phyloP scores from a whole-genome alignment of 495 filamentous ascomycete species.

The Cenococcum geophilum region DNA sequence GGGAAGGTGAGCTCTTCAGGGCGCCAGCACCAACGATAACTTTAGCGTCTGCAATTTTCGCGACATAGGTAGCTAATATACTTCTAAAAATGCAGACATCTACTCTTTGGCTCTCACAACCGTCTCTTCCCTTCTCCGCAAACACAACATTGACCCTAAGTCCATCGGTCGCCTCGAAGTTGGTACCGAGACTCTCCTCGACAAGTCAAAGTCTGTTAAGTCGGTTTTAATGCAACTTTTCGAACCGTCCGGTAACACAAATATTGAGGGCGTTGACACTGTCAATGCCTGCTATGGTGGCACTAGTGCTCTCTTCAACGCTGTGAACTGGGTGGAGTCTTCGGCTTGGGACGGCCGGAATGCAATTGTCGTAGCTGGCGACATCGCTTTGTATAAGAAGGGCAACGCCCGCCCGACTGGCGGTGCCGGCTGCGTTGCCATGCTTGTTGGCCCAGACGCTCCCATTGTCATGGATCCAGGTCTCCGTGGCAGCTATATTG shows the following conservation, averaged over 20 bases:
- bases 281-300: slow-evolving; percentile 98
- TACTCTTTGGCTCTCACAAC: slow-evolving; percentile 93
- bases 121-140: slow-evolving; percentile 78
- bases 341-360: slow-evolving; percentile 96
- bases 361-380: slow-evolving; percentile 88
- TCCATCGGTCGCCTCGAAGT: slow-evolving; percentile 92
- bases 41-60: neutral
- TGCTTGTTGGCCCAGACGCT: slow-evolving; percentile 90
- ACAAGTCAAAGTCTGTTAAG: slow-evolving; percentile 99
- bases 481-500: slow-evolving; percentile 85
- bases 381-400: slow-evolving; percentile 98
- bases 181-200: slow-evolving; percentile 94
- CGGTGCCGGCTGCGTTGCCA: slow-evolving; percentile 88
- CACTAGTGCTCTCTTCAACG: slow-evolving; percentile 96
- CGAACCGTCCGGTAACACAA: slow-evolving; percentile 73
- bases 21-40: neutral
- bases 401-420: slow-evolving; percentile 92
- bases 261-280: slow-evolving; percentile 93
- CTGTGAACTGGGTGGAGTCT: slow-evolving; percentile 95
- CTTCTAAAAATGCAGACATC: slow-evolving; percentile 60
- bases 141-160: slow-evolving; percentile 88
- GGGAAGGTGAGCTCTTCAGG: slow-evolving; percentile 67
- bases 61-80: slow-evolving; percentile 18
- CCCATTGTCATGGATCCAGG: slow-evolving; percentile 88
- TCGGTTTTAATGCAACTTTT: slow-evolving; percentile 99